Evolutionary conservation across 2,329 filamentous ascomycete species (phyloP), one percentile per base, ranked within the genome.

Genomic region (Parafenestella ontariensis): DNA sequence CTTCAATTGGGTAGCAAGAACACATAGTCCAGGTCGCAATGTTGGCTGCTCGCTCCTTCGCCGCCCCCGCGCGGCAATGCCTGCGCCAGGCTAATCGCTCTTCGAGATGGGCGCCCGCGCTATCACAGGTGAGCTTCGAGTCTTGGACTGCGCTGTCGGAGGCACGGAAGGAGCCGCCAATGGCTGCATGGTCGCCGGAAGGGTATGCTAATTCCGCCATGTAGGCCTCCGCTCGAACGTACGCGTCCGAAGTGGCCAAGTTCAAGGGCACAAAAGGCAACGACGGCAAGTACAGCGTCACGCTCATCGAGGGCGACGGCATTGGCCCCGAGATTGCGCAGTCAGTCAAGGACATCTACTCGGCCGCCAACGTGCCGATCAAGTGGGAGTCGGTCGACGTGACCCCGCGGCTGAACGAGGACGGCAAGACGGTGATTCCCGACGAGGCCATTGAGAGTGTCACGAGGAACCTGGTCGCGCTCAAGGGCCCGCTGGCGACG

Each of bases 321-420:
- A 99, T 99, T 77, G 95, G 95, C 59, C 95, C 95, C 63, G 94
- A 99, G 83, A 99, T 99, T 76, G 88, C 95, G 65, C 89, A 96
- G 81, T 96, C 95, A 46, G 93, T 99, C 75, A 99, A 98, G 87
- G 91, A 97, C 79, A 99, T 99, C 81, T 99, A 97, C 83, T 85
- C 88, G 72, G 95, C 95, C 71, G 95, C 95, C 72, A 91, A 96
- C 79, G 94, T 96, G 57, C 95, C 95, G 60, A 89, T 99, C 79
- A 88, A 93, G 77, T 99, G 95, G 95, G 96, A 99, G 80, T 89
- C 93, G 60, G 89, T 97, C 75, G 95, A 98, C 78, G 95, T 99
- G 65, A 96, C 92, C 51, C 95, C 95, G 60, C 90, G 89, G 72
- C 79, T 99, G 67, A 94, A 94, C 83, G 89, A 97, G 73, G 89